Evolutionary conservation across 2,329 filamentous ascomycete genomes (phyloP).

Genomic region (Paraconiothyrium brasiliense): DNA sequence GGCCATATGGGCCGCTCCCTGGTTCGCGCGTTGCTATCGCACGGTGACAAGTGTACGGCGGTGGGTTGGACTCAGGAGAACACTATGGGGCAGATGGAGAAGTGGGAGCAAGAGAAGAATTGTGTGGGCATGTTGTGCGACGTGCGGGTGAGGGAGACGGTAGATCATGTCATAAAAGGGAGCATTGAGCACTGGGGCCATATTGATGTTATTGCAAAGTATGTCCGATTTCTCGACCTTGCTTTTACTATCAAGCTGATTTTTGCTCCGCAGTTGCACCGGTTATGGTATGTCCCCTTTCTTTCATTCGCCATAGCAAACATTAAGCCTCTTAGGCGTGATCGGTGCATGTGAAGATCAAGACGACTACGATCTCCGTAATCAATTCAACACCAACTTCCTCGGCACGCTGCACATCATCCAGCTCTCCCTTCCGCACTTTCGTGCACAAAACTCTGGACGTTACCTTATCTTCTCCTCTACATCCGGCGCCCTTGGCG

Average conservation of each 20-base stretch:
- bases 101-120: slow-evolving; percentile 67
- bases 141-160: slow-evolving; percentile 82
- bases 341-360: slow-evolving; percentile 97
- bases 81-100: slow-evolving; percentile 74
- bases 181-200: slow-evolving; percentile 79
- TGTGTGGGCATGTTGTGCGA: slow-evolving; percentile 89
- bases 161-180: slow-evolving; percentile 73
- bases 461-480: slow-evolving; percentile 95
- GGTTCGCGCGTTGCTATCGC: slow-evolving; percentile 80
- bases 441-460: slow-evolving; percentile 76
- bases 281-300: slow-evolving; percentile 72
- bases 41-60: slow-evolving; percentile 84
- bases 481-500: slow-evolving; percentile 89
- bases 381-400: slow-evolving; percentile 98
- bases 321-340: slow-evolving; percentile 57
- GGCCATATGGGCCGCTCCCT: slow-evolving; percentile 95
- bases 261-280: slow-evolving; percentile 66
- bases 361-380: slow-evolving; percentile 91
- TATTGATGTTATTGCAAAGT: slow-evolving; percentile 88
- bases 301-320: neutral
- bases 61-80: slow-evolving; percentile 87
- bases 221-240: slow-evolving; percentile 22
- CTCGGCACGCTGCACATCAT: slow-evolving; percentile 95
- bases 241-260: slow-evolving; percentile 11
- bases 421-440: slow-evolving; percentile 86